phyloP scores from a whole-genome alignment of 768 basidiomycete genomes.

The Coprinopsis cinerea region DNA sequence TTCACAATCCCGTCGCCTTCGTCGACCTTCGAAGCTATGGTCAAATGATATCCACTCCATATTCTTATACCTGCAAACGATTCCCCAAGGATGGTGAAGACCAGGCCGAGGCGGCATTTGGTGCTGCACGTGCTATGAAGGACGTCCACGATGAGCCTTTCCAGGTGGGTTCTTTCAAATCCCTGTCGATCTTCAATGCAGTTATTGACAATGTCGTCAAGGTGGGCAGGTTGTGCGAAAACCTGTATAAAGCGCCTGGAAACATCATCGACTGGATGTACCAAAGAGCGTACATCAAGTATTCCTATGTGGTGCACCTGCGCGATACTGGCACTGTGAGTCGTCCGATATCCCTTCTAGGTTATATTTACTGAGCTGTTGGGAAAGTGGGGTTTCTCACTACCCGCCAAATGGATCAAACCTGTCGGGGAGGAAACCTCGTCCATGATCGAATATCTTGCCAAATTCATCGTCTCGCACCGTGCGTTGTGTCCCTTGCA shows the following conservation, averaged over 20 bases:
- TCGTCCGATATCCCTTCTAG: slow-evolving; percentile 1
- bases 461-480: slow-evolving; percentile 66
- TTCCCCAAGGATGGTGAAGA: slow-evolving; percentile 70
- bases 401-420: slow-evolving; percentile 67
- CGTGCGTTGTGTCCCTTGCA: too few relatives aligned
- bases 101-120: slow-evolving; percentile 64
- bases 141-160: slow-evolving; percentile 51
- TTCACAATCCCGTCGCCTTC: slow-evolving; percentile 55
- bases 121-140: slow-evolving; percentile 53
- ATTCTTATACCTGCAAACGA: slow-evolving; percentile 61
- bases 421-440: slow-evolving; percentile 76
- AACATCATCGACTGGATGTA: slow-evolving; percentile 35
- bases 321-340: slow-evolving; percentile 33
- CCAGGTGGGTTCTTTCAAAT: slow-evolving; percentile 33
- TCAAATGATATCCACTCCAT: slow-evolving; percentile 82
- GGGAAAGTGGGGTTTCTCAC: slow-evolving; percentile 65
- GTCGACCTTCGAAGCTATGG: slow-evolving; percentile 78
- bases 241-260: slow-evolving; percentile 29
- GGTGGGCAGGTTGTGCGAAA: slow-evolving; percentile 25
- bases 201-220: not conserved
- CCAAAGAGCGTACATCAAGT: slow-evolving; percentile 24
- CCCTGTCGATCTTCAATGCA: not conserved
- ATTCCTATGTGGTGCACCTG: slow-evolving; percentile 28
- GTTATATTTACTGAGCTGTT: slow-evolving; percentile 2
- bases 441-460: slow-evolving; percentile 59